Base-by-base conservation (phyloP, 225 moss, liverwort and hornwort genomes). In the Pleurozium schreberi region DNA sequence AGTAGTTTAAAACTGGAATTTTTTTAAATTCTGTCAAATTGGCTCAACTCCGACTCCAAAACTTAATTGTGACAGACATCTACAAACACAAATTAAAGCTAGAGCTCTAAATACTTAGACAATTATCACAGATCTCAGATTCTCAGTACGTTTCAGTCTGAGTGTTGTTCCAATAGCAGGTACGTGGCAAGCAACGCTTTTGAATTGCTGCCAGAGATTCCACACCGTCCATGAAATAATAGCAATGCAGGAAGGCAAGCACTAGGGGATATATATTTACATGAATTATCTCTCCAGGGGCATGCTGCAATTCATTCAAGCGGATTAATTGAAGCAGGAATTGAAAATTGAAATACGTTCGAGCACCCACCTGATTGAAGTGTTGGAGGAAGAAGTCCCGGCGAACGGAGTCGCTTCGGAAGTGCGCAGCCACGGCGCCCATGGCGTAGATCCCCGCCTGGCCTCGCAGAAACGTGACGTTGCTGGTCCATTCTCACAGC, bases 401-500 rank as follows among this genome's bases (percentile, higher is more conserved):
- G 18, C 95, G 93, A 61, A 84, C 88, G 60, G 84, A 43, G 81
- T 97, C 96, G 40, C 88, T 90, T 89, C 92, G 93, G 86, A 93
- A 94, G 61, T 95, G 93, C 18, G 95, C 96, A 40, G 93, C 96
- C 84, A 92, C 97, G 67, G 95, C 97, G 83, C 97, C 96, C 78
- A 97, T 85, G 55, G 97, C 96, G 89, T 96, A 96, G 71, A 98
- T 94, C 53, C 98, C 97, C 42, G 93, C 93, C 83, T 97, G 98
- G 88, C 97, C 97, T 36, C 94, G 90, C 58, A 98, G 85, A 88
- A 98, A 97, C 27, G 96, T 96, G 49, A 97, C 95, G 75, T 95
- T 94, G 91, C 96, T 98, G 96, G 76, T 85, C 57, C 89, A 75
- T 73, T 73, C 82, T 87, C 73, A 80, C 18, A 80, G 79, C 12